phyloP scores from a whole-genome alignment of 2,329 filamentous ascomycete species.

The Aspergillus sojae region DNA sequence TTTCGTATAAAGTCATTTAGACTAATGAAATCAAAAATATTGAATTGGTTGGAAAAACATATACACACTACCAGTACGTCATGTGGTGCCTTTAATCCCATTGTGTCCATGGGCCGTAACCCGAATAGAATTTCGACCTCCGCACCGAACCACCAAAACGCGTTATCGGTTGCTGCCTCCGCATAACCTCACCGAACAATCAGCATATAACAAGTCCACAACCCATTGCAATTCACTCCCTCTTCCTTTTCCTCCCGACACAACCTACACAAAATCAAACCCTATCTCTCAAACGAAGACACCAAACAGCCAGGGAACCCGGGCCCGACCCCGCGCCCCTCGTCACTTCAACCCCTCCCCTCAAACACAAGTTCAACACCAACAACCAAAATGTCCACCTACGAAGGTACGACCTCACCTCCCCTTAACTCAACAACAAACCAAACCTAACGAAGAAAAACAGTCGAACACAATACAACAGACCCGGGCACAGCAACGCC shows the following conservation, averaged over 20 bases:
- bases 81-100: background rate
- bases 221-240: background rate
- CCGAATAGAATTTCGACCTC: slow-evolving; percentile 30
- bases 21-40: background rate
- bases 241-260: slow-evolving; percentile 10
- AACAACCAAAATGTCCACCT: slow-evolving; percentile 41
- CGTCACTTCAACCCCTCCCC: background rate
- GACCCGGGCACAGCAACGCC: slow-evolving; percentile 29
- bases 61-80: background rate
- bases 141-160: slow-evolving; percentile 10
- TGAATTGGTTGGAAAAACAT: no score
- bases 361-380: slow-evolving; percentile 1
- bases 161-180: slow-evolving; percentile 21
- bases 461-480: slow-evolving; percentile 48
- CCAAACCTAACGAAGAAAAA: slow-evolving; percentile 9
- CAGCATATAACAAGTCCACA: background rate
- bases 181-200: background rate
- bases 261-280: background rate
- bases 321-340: slow-evolving; percentile 12
- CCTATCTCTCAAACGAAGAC: background rate
- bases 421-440: background rate
- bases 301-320: background rate
- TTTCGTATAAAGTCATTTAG: background rate
- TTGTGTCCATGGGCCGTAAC: background rate
- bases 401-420: slow-evolving; percentile 37